These are phyloP conservation scores for Knoxdaviesia proteae DNA, from an alignment of 2,329 filamentous ascomycete genomes.

Conservation along the genomic window DNA sequence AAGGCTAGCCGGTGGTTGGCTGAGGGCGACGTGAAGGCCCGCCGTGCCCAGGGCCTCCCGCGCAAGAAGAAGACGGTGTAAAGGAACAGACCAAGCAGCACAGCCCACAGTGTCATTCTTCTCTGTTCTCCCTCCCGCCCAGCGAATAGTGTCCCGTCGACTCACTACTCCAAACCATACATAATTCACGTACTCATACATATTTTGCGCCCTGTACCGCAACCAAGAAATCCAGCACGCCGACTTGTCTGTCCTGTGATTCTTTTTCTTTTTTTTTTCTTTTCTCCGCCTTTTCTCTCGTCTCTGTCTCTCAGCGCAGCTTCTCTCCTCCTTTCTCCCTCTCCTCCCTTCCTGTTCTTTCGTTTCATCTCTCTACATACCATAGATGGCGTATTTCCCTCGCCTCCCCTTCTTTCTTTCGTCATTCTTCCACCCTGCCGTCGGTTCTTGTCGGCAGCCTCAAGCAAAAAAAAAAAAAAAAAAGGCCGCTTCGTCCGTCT, in stretches of 20 bases:
- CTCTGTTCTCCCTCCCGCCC: too few relatives aligned
- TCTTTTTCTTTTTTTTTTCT: constrained; percentile 1
- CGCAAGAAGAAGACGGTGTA: constrained; percentile 15
- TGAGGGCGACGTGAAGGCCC: constrained; percentile 60
- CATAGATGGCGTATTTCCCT: not conserved
- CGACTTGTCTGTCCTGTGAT: not conserved
- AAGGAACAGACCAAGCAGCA: too few relatives aligned
- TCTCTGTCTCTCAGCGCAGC: not conserved
- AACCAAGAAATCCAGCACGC: too few relatives aligned
- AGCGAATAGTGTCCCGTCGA: too few relatives aligned
- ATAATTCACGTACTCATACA: too few relatives aligned
- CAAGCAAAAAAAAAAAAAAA: constrained; percentile 1
- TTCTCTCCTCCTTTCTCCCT: not conserved
- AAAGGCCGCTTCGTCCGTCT: too few relatives aligned
- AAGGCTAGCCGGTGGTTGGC: constrained; percentile 86
- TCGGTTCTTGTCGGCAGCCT: not conserved
- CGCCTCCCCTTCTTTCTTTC: constrained; percentile 2
- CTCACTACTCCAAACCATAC: too few relatives aligned
- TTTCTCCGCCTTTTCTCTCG: not conserved
- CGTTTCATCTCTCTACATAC: not conserved
- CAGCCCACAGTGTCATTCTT: not conserved
- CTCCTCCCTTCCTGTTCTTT: too few relatives aligned
- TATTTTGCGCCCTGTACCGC: too few relatives aligned
- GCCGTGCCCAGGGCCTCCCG: constrained; percentile 31
- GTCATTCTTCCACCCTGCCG: not conserved